Evolutionary conservation across 2,329 filamentous ascomycete species (phyloP), one percentile per base, ranked within the genome.

Genomic region (Apiospora pterosperma): DNA sequence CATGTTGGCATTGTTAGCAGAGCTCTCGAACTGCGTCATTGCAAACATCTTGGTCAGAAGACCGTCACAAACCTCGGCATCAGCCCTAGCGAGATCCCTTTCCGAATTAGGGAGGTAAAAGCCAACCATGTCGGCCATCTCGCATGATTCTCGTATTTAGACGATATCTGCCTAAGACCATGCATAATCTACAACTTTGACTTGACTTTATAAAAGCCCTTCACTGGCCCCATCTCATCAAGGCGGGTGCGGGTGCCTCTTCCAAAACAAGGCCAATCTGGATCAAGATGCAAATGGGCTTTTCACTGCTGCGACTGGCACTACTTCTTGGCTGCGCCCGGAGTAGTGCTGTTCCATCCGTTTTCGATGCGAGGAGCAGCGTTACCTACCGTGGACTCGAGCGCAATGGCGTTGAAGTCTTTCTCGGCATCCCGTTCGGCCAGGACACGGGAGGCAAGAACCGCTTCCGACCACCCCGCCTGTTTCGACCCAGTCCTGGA

Each of bases 391-490:
- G 69, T n/a, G 82, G 82, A 11, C 67, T 82, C 23, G 63, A 73
- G 11, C 76, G 78, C 65, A 81, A 81, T 65, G 78, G 75, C 25
- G 74, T 84, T 41, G 82, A 85, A 62, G 73, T 78, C 10, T 85
- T 83, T 66, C 75, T 82, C 4, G 78, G 77, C n/a, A 80, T 84
- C 25, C 78, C 76, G 1, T 84, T 81, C 59, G 82, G 78, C 5
- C 69, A 81, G 61, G 81, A 83, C 66, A 84, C 82, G 0, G 68
- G 78, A 65, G 81, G 80, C 11, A 67, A 69, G 31, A 78, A 81
- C 60, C 76, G 82, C 59, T 84, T 84, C 71, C 81, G 79, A 63
- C 80, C 81, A 7, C 82, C 82, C 2, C 67, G 71, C 41, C 73
- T 75, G 1, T 76, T 76, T 63, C 66, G 71, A 0, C 75, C 77